phyloP scores from a whole-genome alignment of 495 filamentous ascomycete species.

The Tuber borchii region DNA sequence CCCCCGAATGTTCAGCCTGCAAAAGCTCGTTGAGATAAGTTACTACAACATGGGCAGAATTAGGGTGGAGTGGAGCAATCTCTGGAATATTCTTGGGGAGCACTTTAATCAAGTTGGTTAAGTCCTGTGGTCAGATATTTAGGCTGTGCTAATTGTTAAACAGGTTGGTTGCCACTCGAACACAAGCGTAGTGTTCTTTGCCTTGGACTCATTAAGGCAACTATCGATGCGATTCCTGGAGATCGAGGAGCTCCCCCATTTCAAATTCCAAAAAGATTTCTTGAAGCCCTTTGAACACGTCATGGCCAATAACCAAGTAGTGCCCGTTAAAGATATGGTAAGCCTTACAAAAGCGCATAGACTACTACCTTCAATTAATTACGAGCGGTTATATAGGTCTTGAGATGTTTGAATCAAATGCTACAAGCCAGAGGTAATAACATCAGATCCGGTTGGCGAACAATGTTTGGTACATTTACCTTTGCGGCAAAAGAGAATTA shows the following conservation, averaged over 20 bases:
- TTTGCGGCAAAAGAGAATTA: constrained; percentile 89
- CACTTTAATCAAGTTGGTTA: constrained; percentile 72
- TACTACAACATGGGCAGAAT: constrained; percentile 99
- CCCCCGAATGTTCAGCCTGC: constrained; percentile 89
- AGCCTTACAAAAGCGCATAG: background rate
- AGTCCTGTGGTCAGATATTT: background rate
- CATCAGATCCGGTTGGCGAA: constrained; percentile 95
- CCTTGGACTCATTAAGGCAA: constrained; percentile 87
- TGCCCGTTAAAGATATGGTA: constrained; percentile 92
- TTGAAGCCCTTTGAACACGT: constrained; percentile 97
- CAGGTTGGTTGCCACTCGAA: constrained; percentile 87
- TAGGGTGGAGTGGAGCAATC: constrained; percentile 93
- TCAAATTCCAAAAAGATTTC: constrained; percentile 99
- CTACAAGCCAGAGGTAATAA: constrained; percentile 93
- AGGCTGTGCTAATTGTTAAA: constrained; percentile 3
- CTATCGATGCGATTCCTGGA: constrained; percentile 98
- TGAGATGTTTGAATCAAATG: constrained; percentile 98
- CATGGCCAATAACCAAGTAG: constrained; percentile 81
- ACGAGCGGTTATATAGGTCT: constrained; percentile 43
- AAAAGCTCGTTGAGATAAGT: constrained; percentile 97
- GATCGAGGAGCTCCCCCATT: constrained; percentile 91
- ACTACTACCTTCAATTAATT: constrained; percentile 4
- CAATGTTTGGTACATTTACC: constrained; percentile 98
- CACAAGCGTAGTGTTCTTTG: constrained; percentile 93
- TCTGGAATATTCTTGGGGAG: constrained; percentile 91